A percentile compares a stretch with the other conserved stretches of the same genome.
Conservation (phyloP, 2,329 filamentous ascomycete species). For the Neonectria ditissima region DNA sequence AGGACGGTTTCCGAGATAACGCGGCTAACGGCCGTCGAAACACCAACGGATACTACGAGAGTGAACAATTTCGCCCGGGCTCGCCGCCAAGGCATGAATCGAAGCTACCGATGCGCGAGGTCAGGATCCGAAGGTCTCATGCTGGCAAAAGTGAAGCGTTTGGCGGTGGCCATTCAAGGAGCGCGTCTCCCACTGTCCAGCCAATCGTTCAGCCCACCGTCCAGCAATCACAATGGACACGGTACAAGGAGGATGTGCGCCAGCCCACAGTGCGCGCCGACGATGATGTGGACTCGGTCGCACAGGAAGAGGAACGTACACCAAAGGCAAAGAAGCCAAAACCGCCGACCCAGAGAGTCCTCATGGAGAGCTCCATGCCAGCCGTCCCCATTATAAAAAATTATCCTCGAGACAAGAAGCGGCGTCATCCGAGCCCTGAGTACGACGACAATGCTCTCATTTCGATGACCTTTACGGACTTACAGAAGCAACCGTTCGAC, state of each 20-base stretch:
- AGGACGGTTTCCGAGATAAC: constrained; percentile 50
- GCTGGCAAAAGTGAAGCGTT: constrained; percentile 37
- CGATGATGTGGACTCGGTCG: constrained; percentile 40
- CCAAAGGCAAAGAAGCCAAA: constrained; percentile 41
- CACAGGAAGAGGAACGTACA: constrained; percentile 41
- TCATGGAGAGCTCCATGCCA: constrained; percentile 42
- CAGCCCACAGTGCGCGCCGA: constrained; percentile 39
- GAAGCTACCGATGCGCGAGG: constrained; percentile 56
- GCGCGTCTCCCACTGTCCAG: constrained; percentile 43
- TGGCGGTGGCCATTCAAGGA: constrained; percentile 37
- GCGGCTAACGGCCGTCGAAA: constrained; percentile 33
- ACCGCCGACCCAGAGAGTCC: constrained; percentile 32
- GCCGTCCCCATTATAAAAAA: constrained; percentile 31
- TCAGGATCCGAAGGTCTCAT: constrained; percentile 45
- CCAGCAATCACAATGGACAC: constrained; percentile 35
- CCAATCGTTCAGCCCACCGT: constrained; percentile 43
- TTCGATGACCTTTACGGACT: constrained; percentile 64
- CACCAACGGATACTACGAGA: constrained; percentile 30
- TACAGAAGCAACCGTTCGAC: constrained; percentile 67
- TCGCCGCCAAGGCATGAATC: constrained; percentile 45
- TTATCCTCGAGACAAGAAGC: constrained; percentile 50
- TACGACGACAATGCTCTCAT: constrained; percentile 69
- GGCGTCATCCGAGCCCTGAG: constrained; percentile 60
- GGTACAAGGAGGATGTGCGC: constrained; percentile 31
- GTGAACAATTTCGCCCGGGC: constrained; percentile 35